Evolutionary conservation across 2,329 filamentous ascomycete species (phyloP), one percentile per base, ranked within the genome.

Genomic region (Daldinia sp.): DNA sequence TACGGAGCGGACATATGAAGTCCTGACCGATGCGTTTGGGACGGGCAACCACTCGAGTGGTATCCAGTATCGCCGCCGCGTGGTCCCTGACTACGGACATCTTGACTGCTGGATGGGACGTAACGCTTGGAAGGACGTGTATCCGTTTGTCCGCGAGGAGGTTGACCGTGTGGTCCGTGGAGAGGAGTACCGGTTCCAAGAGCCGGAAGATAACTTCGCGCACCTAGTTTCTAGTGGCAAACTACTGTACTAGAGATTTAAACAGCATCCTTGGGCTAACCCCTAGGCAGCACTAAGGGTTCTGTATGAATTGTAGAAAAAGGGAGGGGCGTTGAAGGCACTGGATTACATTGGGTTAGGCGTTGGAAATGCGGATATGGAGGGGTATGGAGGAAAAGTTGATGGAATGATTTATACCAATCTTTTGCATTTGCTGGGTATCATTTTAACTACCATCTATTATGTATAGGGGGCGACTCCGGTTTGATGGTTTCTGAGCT

Each of bases 81-180:
- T 89, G 3, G 81, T 90, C 4, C 83, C 84, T 1, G 85, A 85
- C 13, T 89, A 89, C 74, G 87, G 87, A 2, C 87, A 90, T 74
- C 77, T 89, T 42, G 88, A 90, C 79, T 85, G 85, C 73, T 89
- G 86, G 86, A 89, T 89, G 85, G 87, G 88, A 3, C 81, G 84
- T 48, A 83, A 86, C 62, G 86, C 87, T 2, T 88, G 85, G 81
- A 84, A 81, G 74, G 88, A 90, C 73, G 85, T 90, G 30, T 90
- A 85, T 73, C 87, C 87, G 0, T 81, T 86, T 57, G 81, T 90
- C 7, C 75, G 83, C 33, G 82, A 85, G 73, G 85, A 88, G 76
- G 80, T 88, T 1, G 86, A 89, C 71, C 81, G 85, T 9, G 85
- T 89, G 0, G 79, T 81, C 3, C 76, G 83, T 4, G 83, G 82